Percentiles rank a stretch among this genome's conserved stretches.
Conservation (phyloP, 2,329 filamentous ascomycete genomes). For the Ophiostoma quercus region DNA sequence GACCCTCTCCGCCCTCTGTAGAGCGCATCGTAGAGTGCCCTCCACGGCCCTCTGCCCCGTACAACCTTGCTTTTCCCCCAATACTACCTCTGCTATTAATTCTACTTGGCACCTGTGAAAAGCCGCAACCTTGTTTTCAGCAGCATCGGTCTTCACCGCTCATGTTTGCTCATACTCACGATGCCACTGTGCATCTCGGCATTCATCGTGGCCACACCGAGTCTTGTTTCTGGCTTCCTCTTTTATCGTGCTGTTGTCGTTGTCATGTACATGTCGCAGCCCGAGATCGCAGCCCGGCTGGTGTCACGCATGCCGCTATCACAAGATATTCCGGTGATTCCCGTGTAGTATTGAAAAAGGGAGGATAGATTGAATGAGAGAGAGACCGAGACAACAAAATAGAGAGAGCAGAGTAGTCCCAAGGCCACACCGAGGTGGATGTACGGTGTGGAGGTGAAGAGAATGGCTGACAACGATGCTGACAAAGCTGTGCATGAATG, state of each 20-base stretch:
- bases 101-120: not conserved
- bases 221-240: not conserved
- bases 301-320: not conserved
- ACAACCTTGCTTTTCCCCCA: not conserved
- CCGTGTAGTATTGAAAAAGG: not conserved
- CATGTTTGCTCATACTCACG: not conserved
- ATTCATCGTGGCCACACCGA: conserved; percentile 5
- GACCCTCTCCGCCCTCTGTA: not conserved
- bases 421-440: not conserved
- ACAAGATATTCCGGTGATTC: not conserved
- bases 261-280: not conserved
- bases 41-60: not conserved
- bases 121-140: conserved; percentile 11
- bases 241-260: not conserved
- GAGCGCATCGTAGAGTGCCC: not conserved
- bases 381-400: no score
- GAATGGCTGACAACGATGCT: not conserved
- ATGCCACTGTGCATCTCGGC: not conserved
- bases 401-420: no score
- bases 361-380: no score
- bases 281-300: not conserved
- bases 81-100: conserved; percentile 10
- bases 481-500: not conserved
- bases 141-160: conserved; percentile 6
- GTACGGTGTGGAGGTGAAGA: not conserved